These are phyloP conservation scores for Tolypocladium cylindrosporum DNA, from an alignment of 2,329 filamentous ascomycete genomes.

Conservation along the genomic window DNA sequence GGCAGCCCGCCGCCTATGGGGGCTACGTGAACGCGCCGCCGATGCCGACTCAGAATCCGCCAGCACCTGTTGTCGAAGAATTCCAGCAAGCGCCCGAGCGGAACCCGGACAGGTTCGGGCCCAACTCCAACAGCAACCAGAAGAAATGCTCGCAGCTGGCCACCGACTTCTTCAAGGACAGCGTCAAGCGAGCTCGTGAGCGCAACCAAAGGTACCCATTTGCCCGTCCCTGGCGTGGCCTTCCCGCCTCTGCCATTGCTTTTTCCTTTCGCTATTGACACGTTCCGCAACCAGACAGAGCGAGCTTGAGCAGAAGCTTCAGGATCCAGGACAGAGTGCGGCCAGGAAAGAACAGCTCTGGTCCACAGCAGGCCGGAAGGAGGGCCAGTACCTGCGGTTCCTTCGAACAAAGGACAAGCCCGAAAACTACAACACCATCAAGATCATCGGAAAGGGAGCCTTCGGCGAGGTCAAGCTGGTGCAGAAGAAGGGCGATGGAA, in stretches of 20 bases:
- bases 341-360: constrained; percentile 75
- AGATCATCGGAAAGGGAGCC: constrained; percentile 97
- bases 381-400: constrained; percentile 89
- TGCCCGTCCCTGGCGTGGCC: background rate
- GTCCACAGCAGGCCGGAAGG: constrained; percentile 74
- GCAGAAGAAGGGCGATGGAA: constrained; percentile 90
- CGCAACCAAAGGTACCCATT: constrained; percentile 74
- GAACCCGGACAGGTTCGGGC: constrained; percentile 70
- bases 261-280: background rate
- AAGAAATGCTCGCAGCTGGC: constrained; percentile 63
- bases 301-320: constrained; percentile 79
- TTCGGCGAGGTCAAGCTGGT: constrained; percentile 98
- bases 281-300: constrained; percentile 57
- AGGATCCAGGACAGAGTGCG: constrained; percentile 64
- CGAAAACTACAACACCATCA: constrained; percentile 90
- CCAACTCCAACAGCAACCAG: constrained; percentile 57
- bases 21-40: constrained; percentile 57
- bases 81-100: constrained; percentile 74
- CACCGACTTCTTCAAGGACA: constrained; percentile 95
- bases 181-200: constrained; percentile 89
- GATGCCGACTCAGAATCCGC: constrained; percentile 49
- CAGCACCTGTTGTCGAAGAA: constrained; percentile 44
- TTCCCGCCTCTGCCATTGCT: background rate
- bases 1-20: constrained; percentile 52
- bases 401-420: constrained; percentile 87